phyloP scores from a whole-genome alignment of 768 basidiomycete genomes.

The Austroboletus eburneus region DNA sequence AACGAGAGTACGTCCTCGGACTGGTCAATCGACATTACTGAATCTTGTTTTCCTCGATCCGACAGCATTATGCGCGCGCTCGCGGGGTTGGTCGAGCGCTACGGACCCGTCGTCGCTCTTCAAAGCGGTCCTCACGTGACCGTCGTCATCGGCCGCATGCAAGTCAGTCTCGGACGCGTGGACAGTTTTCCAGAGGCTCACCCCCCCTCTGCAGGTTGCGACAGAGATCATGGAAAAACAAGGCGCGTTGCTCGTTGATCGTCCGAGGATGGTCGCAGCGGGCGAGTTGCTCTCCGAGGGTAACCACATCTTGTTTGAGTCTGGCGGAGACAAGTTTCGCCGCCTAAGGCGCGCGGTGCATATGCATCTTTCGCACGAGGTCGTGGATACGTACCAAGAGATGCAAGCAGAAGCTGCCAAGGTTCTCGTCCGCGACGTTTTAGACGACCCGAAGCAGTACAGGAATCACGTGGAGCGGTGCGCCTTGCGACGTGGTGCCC shows the following conservation, averaged over 20 bases:
- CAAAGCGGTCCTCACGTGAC: conserved; percentile 37
- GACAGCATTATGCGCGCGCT: conserved; percentile 23
- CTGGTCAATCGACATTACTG: not conserved
- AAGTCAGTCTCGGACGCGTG: not conserved
- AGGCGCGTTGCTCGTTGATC: conserved; percentile 45
- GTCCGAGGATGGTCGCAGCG: conserved; percentile 46
- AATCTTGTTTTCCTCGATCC: too few species aligned
- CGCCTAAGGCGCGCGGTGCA: conserved; percentile 52
- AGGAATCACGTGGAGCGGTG: conserved; percentile 14
- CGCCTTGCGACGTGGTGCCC: too few species aligned
- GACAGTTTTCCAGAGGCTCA: conserved; percentile 31
- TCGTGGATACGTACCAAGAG: conserved; percentile 40
- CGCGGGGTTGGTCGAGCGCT: conserved; percentile 48
- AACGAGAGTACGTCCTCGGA: conserved; percentile 2
- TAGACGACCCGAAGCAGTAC: conserved; percentile 13
- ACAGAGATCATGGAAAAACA: conserved; percentile 60
- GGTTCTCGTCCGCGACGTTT: conserved; percentile 15
- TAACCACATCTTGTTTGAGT: conserved; percentile 48
- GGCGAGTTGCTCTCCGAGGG: conserved; percentile 52
- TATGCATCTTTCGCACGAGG: conserved; percentile 48
- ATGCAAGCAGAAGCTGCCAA: conserved; percentile 35
- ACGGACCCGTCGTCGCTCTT: conserved; percentile 53
- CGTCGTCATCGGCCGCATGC: conserved; percentile 14
- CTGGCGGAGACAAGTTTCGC: conserved; percentile 50
- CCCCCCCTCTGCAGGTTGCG: conserved; percentile 42